A percentile compares a stretch with the other conserved stretches of the same genome.
Evolutionary conservation across 495 filamentous ascomycete species (phyloP).

Genomic region (Tuber indicum): DNA sequence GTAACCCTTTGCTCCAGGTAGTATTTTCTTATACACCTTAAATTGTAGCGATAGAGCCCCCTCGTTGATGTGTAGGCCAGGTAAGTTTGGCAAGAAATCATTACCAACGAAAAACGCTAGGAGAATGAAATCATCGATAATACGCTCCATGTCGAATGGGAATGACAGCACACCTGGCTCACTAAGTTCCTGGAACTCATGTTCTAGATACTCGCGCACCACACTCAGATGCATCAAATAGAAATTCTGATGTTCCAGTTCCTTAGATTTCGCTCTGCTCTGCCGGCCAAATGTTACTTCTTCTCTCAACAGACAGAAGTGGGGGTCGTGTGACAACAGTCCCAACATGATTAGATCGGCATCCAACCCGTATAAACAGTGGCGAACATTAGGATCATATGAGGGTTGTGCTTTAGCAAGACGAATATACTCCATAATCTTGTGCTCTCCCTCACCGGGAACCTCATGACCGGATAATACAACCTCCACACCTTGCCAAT

Average conservation of each 20-base stretch:
- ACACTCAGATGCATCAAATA: conserved; percentile 96
- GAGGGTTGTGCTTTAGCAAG: conserved; percentile 87
- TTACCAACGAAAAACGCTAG: conserved; percentile 99
- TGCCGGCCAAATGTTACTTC: conserved; percentile 95
- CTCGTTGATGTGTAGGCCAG: conserved; percentile 96
- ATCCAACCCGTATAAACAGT: conserved; percentile 96
- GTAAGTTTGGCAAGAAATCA: conserved; percentile 95
- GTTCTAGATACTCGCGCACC: conserved; percentile 90
- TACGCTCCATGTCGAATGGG: conserved; percentile 84
- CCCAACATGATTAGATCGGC: conserved; percentile 99
- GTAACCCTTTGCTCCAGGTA: conserved; percentile 85
- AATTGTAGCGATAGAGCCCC: conserved; percentile 96
- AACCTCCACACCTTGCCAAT: conserved; percentile 95
- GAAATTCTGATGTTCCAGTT: conserved; percentile 98
- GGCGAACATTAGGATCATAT: conserved; percentile 91
- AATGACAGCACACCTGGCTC: conserved; percentile 66
- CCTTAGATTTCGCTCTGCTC: conserved; percentile 78
- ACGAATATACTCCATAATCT: conserved; percentile 99
- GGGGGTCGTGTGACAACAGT: conserved; percentile 91
- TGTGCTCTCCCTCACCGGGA: conserved; percentile 98
- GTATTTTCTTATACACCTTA: conserved; percentile 82
- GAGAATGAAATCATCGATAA: conserved; percentile 98
- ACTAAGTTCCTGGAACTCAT: conserved; percentile 93
- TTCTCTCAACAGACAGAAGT: conserved; percentile 94
- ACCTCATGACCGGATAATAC: conserved; percentile 97